These are phyloP conservation scores for Vicia sativa DNA, from an alignment of 306 rosid species.

Conservation along the genomic window DNA sequence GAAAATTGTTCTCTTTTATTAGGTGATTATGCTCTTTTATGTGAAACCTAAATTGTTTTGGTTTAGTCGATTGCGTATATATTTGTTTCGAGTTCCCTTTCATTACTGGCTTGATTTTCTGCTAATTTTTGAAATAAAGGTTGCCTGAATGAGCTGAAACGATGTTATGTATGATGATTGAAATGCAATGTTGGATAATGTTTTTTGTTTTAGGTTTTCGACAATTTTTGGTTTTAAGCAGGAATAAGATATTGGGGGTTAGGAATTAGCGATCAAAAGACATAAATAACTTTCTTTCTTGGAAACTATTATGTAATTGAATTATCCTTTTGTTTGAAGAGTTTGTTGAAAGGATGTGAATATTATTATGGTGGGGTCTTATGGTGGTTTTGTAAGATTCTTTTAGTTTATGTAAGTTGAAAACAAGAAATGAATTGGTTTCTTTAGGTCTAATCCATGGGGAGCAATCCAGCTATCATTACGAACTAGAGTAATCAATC, in stretches of 20 bases:
- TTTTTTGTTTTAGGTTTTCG: background rate
- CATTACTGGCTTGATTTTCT: background rate
- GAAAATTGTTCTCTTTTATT: constrained; percentile 79
- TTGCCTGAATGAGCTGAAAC: background rate
- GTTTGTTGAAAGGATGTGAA: too few relatives aligned
- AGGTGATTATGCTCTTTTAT: constrained; percentile 37
- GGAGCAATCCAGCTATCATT: too few relatives aligned
- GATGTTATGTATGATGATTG: background rate
- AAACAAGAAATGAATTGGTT: background rate
- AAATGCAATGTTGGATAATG: background rate
- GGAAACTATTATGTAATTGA: too few relatives aligned
- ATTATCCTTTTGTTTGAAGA: too few relatives aligned
- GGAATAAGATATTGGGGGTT: background rate
- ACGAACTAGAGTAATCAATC: too few relatives aligned
- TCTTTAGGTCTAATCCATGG: constrained; percentile 5
- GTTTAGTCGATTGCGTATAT: background rate
- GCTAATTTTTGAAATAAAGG: background rate
- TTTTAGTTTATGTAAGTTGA: background rate
- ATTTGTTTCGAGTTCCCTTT: background rate
- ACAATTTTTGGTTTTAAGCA: background rate
- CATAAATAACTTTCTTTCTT: too few relatives aligned
- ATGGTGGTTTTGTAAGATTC: too few relatives aligned
- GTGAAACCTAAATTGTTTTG: background rate
- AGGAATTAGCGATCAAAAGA: too few relatives aligned
- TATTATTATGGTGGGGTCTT: too few relatives aligned